Evolutionary conservation across 2,329 filamentous ascomycete genomes (phyloP), one percentile per base, ranked within the genome.

Genomic region (Thielaviopsis punctulata): DNA sequence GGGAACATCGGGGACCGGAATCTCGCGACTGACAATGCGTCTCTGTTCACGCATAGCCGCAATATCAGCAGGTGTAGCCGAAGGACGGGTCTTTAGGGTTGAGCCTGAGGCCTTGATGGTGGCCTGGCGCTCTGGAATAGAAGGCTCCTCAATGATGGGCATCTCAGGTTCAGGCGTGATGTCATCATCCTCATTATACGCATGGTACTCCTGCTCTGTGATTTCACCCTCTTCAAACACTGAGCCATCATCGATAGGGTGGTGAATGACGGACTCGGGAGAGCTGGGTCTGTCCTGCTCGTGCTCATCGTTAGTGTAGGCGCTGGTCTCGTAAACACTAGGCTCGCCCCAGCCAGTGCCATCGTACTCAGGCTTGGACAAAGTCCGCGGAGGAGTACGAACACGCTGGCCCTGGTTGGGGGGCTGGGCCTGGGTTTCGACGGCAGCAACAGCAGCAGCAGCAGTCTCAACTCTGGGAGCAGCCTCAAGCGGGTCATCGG

Each of bases 71-170:
- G 88, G 89, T 0, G 89, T 94, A 39, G 87, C 79, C 1, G 90
- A 95, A 15, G 87, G 80, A 30, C 90, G 78, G 0, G 89, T 92
- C 72, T 94, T 95, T 41, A 96, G 74, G 64, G 82, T 87, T 10
- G 86, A 86, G 7, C 87, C 86, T 21, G 84, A 81, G 8, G 88
- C 84, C 64, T 90, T 92, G 67, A 96, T 89, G 0, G 90, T 95
- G 4, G 90, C 87, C 47, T 86, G 69, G 46, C 80, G 78, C 60
- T 94, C 88, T 1, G 90, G 88, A 54, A 96, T 79, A 33, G 72
- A 73, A 1, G 80, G 79, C 0, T 79, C 77, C 45, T 78, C 73
- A 12, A 64, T 61, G 9, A 73, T 69, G 8, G 72, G 68, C 1
- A 70, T 67, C 19, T 65, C 60, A 2, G 49, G 53, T 15, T 50